Evolutionary conservation across 495 filamentous ascomycete species (phyloP), one percentile per base, ranked within the genome.

Genomic region (Aspergillus biplanus): DNA sequence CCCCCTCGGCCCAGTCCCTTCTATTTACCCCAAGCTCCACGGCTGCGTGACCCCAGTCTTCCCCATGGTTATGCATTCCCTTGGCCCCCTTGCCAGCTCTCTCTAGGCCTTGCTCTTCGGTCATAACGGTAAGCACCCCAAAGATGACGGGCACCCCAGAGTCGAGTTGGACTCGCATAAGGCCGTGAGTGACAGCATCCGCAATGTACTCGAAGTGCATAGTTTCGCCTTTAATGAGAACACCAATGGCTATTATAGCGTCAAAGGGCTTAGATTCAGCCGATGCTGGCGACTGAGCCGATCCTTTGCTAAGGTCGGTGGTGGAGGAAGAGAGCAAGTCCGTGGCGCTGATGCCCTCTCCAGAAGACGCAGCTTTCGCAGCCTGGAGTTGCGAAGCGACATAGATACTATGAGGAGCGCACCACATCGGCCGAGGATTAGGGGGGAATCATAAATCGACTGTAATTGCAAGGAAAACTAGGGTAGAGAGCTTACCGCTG

Each of bases 131-230:
- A 71, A 99, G 80, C 61, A 99, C 81, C 2, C 95, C 95, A 75
- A 99, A 97, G 48, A 98, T 86, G 52, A 99, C 89, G 21, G 95
- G 95, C 33, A 94, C 84, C 15, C 91, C 91, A 13, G 86, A 85
- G 73, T 98, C 94, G 33, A 98, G 78, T 67, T 95, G 92, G 58
- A 99, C 88, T 57, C 90, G 89, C 95, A 99, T 99, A 65, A 99
- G 80, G 9, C 92, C 95, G 46, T 95, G 90, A 18, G 87, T 90
- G 21, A 94, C 92, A 42, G 91, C 88, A 63, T 96, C 93, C n/a
- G 93, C 82, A 62, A 97, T 97, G 74, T 97, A 97, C 76, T 99
- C 93, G 68, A 98, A 98, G 73, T 99, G 95, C 90, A 96, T 97
- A 16, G 95, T 99, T 72, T 96, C 90, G 66, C 95, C 95, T 80